Conservation (phyloP, 2,329 filamentous ascomycete genomes). For the Calycina herbarum region DNA sequence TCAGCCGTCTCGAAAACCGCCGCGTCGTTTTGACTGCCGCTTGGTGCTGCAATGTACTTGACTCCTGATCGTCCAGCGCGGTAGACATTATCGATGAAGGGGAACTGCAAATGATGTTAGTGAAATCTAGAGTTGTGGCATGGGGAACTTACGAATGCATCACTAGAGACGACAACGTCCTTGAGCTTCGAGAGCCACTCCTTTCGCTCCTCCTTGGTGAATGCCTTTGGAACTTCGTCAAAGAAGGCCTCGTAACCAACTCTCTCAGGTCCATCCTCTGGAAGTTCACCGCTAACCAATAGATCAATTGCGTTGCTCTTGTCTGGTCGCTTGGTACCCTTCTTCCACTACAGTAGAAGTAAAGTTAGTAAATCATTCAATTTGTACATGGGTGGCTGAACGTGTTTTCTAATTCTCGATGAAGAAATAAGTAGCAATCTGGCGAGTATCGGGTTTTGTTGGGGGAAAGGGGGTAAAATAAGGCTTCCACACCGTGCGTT, state of each 20-base stretch:
- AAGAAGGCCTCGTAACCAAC: slow-evolving; percentile 87
- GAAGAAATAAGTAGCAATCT: background rate
- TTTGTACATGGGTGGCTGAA: too few relatives aligned
- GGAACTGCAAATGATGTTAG: slow-evolving; percentile 62
- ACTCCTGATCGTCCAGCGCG: slow-evolving; percentile 82
- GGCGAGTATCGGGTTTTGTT: too few relatives aligned
- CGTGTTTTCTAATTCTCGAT: background rate
- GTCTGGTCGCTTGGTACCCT: slow-evolving; percentile 91
- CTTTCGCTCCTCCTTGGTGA: slow-evolving; percentile 80
- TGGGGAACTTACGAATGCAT: slow-evolving; percentile 79
- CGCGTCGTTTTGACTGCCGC: slow-evolving; percentile 82
- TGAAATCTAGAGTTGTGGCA: background rate
- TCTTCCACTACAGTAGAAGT: slow-evolving; percentile 68
- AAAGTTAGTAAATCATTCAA: background rate
- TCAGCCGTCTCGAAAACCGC: slow-evolving; percentile 86
- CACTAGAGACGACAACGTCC: slow-evolving; percentile 84
- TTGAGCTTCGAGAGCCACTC: slow-evolving; percentile 82
- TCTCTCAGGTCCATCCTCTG: slow-evolving; percentile 78
- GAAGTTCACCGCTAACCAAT: slow-evolving; percentile 86
- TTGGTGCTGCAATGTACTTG: slow-evolving; percentile 94
- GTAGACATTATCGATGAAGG: slow-evolving; percentile 98
- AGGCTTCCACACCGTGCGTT: too few relatives aligned
- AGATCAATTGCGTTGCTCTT: slow-evolving; percentile 99
- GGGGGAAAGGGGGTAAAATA: too few relatives aligned
- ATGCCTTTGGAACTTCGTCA: slow-evolving; percentile 80